Evolutionary conservation across 1,284 basidiomycete species (phyloP).

Genomic region (Schizopora paradoxa): DNA sequence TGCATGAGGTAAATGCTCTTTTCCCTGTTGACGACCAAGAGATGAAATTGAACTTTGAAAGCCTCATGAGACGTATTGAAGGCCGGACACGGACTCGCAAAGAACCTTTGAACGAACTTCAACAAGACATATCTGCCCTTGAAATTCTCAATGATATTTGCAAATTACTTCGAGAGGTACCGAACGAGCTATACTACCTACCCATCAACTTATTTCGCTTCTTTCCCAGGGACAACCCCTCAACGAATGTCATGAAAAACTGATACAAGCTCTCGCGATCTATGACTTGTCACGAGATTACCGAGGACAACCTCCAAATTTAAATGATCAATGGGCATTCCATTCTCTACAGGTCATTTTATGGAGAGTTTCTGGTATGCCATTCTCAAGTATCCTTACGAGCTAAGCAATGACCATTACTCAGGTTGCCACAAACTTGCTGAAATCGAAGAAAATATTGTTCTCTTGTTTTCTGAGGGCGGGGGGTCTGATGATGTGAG

Average conservation of each 20-base stretch:
- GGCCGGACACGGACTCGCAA: constrained; percentile 27
- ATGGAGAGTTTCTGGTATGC: constrained; percentile 63
- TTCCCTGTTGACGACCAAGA: no score
- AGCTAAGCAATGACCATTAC: background rate
- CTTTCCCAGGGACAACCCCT: constrained; percentile 63
- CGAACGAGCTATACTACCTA: constrained; percentile 14
- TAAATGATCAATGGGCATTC: constrained; percentile 59
- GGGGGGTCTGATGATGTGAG: constrained; percentile 57
- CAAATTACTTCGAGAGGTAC: constrained; percentile 56
- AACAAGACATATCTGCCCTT: constrained; percentile 66
- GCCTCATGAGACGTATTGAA: constrained; percentile 55
- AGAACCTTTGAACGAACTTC: constrained; percentile 64
- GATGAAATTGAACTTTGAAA: constrained; percentile 26
- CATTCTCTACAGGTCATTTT: constrained; percentile 68
- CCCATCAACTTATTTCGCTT: background rate
- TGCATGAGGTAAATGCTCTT: constrained; percentile 56
- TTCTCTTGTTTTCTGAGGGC: constrained; percentile 57
- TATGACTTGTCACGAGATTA: constrained; percentile 61
- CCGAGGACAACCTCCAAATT: constrained; percentile 44
- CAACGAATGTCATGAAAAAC: constrained; percentile 58
- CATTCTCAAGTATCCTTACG: background rate
- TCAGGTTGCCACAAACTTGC: constrained; percentile 65
- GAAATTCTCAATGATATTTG: constrained; percentile 70
- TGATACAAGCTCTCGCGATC: constrained; percentile 60
- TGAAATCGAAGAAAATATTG: constrained; percentile 60